These are phyloP conservation scores for Salvia hispanica DNA, from an alignment of 257 asterid species.

Conservation along the genomic window DNA sequence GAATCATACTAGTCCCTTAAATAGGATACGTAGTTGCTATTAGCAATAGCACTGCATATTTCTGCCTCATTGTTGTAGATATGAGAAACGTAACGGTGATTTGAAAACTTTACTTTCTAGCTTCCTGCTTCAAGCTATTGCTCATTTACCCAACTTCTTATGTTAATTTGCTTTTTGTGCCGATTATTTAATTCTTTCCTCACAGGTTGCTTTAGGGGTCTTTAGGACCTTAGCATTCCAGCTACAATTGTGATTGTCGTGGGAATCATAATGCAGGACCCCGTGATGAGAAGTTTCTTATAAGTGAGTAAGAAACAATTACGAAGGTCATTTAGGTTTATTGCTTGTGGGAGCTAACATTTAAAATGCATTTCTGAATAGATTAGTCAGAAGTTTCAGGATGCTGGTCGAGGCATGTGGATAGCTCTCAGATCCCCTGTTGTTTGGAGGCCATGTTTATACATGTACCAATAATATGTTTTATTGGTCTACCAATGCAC, in stretches of 20 bases:
- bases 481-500: slow-evolving; percentile 88
- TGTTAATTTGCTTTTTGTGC: background rate
- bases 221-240: slow-evolving; percentile 59
- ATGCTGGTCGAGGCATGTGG: slow-evolving; percentile 84
- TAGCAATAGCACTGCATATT: background rate
- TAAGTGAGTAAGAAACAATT: slow-evolving; percentile 45
- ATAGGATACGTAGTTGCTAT: slow-evolving; percentile 70
- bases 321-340: slow-evolving; percentile 10
- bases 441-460: slow-evolving; percentile 91
- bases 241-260: slow-evolving; percentile 55
- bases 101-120: background rate
- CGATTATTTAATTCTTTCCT: slow-evolving; percentile 21
- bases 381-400: slow-evolving; percentile 66
- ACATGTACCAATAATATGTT: slow-evolving; percentile 69
- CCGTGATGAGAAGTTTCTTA: slow-evolving; percentile 46
- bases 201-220: slow-evolving; percentile 57
- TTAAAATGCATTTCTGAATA: slow-evolving; percentile 32
- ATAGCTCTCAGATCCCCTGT: slow-evolving; percentile 60
- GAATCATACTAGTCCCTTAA: slow-evolving; percentile 68
- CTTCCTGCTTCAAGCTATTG: background rate
- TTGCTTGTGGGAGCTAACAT: slow-evolving; percentile 25
- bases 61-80: background rate
- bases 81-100: background rate
- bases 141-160: background rate
- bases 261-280: slow-evolving; percentile 55